Percentiles rank a stretch among this genome's conserved stretches.
Conservation (phyloP, 1,284 basidiomycete genomes). For the Sporisorium scitamineum region DNA sequence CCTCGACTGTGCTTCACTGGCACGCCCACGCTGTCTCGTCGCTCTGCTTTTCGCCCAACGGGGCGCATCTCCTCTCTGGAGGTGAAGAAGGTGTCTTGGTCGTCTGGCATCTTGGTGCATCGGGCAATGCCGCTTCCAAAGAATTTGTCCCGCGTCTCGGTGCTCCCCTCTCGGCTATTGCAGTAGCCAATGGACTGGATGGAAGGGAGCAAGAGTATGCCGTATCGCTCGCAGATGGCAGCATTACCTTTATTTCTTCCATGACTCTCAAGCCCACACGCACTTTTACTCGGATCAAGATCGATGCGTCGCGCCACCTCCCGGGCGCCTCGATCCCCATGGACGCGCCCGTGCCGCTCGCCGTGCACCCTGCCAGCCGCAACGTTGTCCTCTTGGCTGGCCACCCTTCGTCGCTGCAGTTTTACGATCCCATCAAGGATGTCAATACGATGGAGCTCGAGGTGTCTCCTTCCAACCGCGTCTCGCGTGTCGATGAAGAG, state of each 20-base stretch:
- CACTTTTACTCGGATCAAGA: constrained; percentile 81
- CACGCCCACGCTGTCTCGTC: constrained; percentile 95
- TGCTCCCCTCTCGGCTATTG: constrained; percentile 77
- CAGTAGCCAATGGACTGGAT: constrained; percentile 74
- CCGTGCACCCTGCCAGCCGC: constrained; percentile 59
- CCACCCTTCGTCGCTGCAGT: constrained; percentile 92
- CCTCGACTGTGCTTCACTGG: constrained; percentile 93
- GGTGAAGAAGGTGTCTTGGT: constrained; percentile 96
- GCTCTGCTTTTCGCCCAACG: constrained; percentile 87
- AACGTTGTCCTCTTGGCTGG: constrained; percentile 83
- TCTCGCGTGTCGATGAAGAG: constrained; percentile 85
- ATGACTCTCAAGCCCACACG: constrained; percentile 80
- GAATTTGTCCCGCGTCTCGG: constrained; percentile 90
- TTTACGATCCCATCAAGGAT: constrained; percentile 82
- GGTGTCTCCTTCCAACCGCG: constrained; percentile 90
- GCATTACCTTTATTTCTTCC: constrained; percentile 81
- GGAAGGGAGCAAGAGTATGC: constrained; percentile 84
- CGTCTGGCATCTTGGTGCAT: constrained; percentile 80
- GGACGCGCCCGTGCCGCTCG: constrained; percentile 53
- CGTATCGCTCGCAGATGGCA: constrained; percentile 84
- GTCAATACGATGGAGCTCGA: constrained; percentile 87
- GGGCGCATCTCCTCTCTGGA: constrained; percentile 91
- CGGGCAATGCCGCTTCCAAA: constrained; percentile 47
- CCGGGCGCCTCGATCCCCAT: constrained; percentile 16
- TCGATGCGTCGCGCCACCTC: constrained; percentile 69